Percentiles rank a stretch among this genome's conserved stretches.
phyloP scores from a whole-genome alignment of 2,329 filamentous ascomycete genomes.

The Akanthomyces lecanii region DNA sequence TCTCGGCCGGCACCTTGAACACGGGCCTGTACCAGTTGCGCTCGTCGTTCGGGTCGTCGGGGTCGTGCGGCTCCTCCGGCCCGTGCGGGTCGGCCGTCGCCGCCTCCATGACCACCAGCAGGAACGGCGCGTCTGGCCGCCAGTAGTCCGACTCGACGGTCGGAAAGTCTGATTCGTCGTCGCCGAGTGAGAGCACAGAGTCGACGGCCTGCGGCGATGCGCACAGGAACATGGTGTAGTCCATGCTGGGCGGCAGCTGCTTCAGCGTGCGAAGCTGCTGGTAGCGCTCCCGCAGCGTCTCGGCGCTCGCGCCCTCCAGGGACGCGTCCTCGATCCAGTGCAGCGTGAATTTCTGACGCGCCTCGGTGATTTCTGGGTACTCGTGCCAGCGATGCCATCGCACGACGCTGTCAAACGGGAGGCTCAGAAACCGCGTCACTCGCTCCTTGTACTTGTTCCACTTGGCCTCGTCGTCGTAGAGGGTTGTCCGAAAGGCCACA shows the following conservation, averaged over 20 bases:
- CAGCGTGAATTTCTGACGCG: slow-evolving; percentile 18
- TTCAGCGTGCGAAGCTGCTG: neutral
- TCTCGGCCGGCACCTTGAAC: slow-evolving; percentile 22
- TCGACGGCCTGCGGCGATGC: slow-evolving; percentile 19
- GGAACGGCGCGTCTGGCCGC: slow-evolving; percentile 19
- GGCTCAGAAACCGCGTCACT: slow-evolving; percentile 10
- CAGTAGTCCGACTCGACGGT: slow-evolving; percentile 12
- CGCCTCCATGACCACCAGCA: slow-evolving; percentile 18
- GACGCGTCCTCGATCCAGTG: slow-evolving; percentile 19
- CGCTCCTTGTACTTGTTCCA: slow-evolving; percentile 17
- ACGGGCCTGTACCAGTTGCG: slow-evolving; percentile 21
- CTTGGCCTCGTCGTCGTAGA: slow-evolving; percentile 15
- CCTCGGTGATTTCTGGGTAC: slow-evolving; percentile 15
- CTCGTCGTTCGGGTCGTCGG: slow-evolving; percentile 14
- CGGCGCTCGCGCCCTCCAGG: slow-evolving; percentile 4
- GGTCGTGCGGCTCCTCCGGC: slow-evolving; percentile 16
- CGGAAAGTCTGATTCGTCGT: slow-evolving; percentile 3
- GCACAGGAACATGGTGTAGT: slow-evolving; percentile 19
- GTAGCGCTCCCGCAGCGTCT: slow-evolving; percentile 12
- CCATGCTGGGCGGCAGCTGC: slow-evolving; percentile 3
- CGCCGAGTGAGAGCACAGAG: slow-evolving; percentile 15
- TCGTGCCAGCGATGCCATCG: slow-evolving; percentile 14
- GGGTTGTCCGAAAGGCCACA: slow-evolving; percentile 17
- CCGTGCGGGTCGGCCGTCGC: slow-evolving; percentile 16
- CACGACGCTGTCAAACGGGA: slow-evolving; percentile 16